Evolutionary conservation across 2,329 filamentous ascomycete species (phyloP).

Genomic region (Sclerotinia glacialis): DNA sequence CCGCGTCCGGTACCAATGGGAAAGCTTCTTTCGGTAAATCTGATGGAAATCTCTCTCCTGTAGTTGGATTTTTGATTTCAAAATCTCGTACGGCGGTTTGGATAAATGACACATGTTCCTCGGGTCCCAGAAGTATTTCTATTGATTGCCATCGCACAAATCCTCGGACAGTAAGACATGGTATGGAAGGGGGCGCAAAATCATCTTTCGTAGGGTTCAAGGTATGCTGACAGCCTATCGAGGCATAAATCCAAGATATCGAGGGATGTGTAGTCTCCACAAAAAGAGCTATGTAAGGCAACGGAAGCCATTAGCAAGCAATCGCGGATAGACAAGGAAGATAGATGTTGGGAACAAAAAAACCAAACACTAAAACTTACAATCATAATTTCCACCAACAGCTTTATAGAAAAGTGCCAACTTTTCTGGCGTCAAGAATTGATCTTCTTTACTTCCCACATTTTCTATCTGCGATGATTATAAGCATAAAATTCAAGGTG

Average conservation of each 20-base stretch:
- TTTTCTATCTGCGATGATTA: constrained; percentile 49
- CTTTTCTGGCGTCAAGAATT: constrained; percentile 61
- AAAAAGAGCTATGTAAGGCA: constrained; percentile 60
- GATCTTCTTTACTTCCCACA: constrained; percentile 56
- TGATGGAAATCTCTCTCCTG: constrained; percentile 63
- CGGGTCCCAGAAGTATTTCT: constrained; percentile 80
- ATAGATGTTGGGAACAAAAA: constrained; percentile 1
- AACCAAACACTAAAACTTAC: constrained; percentile 40
- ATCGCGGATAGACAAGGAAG: constrained; percentile 15
- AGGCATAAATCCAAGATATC: constrained; percentile 90
- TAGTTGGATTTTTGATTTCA: constrained; percentile 70
- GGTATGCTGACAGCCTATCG: constrained; percentile 84
- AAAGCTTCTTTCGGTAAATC: constrained; percentile 62
- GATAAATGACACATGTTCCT: constrained; percentile 81
- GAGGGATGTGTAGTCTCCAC: constrained; percentile 68
- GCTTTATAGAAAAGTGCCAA: constrained; percentile 73
- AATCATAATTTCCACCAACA: constrained; percentile 73
- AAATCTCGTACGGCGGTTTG: constrained; percentile 78
- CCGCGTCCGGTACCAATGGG: constrained; percentile 68
- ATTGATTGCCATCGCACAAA: constrained; percentile 95
- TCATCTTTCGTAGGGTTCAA: constrained; percentile 70
- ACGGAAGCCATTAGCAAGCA: constrained; percentile 25
- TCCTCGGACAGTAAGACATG: constrained; percentile 76
- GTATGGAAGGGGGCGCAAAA: constrained; percentile 73
- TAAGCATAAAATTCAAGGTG: constrained; percentile 9